Evolutionary conservation across 495 filamentous ascomycete species (phyloP), one percentile per base, ranked within the genome.

Genomic region (Lentithecium fluviatile): DNA sequence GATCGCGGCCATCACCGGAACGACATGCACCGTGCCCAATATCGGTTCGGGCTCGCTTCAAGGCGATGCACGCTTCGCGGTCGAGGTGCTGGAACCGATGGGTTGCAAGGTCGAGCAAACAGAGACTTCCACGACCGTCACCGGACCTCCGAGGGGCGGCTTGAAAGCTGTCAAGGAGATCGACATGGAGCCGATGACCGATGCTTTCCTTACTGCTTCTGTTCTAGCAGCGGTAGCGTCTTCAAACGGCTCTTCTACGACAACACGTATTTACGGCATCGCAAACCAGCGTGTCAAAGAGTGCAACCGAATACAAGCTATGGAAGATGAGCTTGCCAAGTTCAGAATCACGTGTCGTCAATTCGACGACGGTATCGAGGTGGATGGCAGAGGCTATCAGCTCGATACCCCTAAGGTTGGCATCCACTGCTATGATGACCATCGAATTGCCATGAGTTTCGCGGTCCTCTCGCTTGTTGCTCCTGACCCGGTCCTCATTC

Each of bases 121-220:
- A 2, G 85, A 84, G 37, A 81, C 76, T 32, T 96, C 91, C 0
- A 99, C 94, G 12, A 97, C 93, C 1, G 95, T 99, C 13, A 94
- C 85, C 42, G 94, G 94, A 2, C 93, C 93, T n/a, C 74, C 81
- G 15, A 76, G 76, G 55, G 93, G 91, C 21, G 74, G 79, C 4
- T 75, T 99, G 42, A 85, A 85, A 61, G 81, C 85, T 0, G 74
- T 90, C 10, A 79, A 85, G 1, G 83, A 92, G 47, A 85, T 97
- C 24, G 91, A 99, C 69, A 99, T 99, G 94, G 94, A 97, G 70
- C 89, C 91, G 15, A 99, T 99, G 94, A 99, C 94, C 0, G 94
- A 99, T 77, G 94, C 94, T 52, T 99, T 99, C 81, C 78, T 99
- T 26, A 95, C 89, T 24, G 94, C 94, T 17, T 93, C 90, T 12